Base-by-base conservation (phyloP, 1,284 basidiomycete species). In the Marasmius sp. region DNA sequence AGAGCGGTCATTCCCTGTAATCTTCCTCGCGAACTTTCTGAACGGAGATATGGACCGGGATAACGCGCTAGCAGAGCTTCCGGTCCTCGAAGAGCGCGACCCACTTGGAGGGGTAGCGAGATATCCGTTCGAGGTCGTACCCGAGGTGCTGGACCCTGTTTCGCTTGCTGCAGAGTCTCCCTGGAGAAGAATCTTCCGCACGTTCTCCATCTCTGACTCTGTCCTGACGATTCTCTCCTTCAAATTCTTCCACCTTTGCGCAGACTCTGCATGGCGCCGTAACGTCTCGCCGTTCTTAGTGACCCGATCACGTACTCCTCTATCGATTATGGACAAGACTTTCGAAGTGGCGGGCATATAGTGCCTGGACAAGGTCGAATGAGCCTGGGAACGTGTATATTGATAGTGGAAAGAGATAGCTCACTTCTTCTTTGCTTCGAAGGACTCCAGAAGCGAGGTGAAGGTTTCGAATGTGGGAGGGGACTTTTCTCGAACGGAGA, bases 231-330 rank as follows among this genome's bases (percentile, higher is more conserved):
- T 92, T 58, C 89, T 84, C 60, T 94, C 92, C 64, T 84, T 84
- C 47, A 95, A 76, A 65, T 82, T 87, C 65, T 85, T 84, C 94
- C 94, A 96, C 53, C 93, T 84, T 68, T 91, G 85, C 27, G 90
- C 91, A 61, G 92, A 91, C 71, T 95, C 94, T 9, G 90, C 90
- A 70, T 92, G 93, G 64, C 94, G 82, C 61, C 95, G 84, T 59
- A 98, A 75, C 33, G 94, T 92, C 77, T 97, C 95, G 2, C 97
- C 97, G 66, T 98, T 98, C 81, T 93, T 94, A 16, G 95, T 97
- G 1, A 93, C 88, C 56, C 94, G 85, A 66, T 97, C 94, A 63
- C 87, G 85, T 36, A 98, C 91, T 43, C 94, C 94, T 73, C 94
- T 96, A 71, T 95, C 94, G 69, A 98, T 91, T 68, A 95, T 95